A percentile compares a stretch with the other conserved stretches of the same genome.
phyloP scores from a whole-genome alignment of 192 early-diverging fungal species.

The Dimargaris verticillata region DNA sequence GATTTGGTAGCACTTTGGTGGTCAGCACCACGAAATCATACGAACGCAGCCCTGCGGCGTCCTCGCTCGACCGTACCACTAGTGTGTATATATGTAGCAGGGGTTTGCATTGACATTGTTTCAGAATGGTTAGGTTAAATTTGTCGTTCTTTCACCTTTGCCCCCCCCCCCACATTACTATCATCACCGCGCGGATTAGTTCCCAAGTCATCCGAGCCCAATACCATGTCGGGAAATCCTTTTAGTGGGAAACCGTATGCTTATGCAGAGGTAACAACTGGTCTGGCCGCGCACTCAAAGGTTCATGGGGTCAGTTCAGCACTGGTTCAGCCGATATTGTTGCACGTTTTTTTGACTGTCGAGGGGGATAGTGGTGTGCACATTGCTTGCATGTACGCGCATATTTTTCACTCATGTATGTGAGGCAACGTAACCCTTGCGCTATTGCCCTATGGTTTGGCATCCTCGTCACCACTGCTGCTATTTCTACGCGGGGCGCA shows the following conservation, averaged over 20 bases:
- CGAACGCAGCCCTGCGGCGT: conserved; percentile 26
- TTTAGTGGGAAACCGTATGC: no score
- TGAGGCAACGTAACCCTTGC: neutral
- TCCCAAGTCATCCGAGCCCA: neutral
- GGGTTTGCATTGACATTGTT: neutral
- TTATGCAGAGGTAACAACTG: no score
- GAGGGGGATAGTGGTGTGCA: no score
- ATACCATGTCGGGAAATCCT: no score
- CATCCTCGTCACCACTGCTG: neutral
- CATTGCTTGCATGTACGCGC: no score
- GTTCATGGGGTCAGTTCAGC: no score
- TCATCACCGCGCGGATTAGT: neutral
- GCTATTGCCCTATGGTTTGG: neutral
- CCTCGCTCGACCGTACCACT: conserved; percentile 25
- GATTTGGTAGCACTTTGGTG: conserved; percentile 48
- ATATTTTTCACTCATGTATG: neutral
- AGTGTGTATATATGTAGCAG: neutral
- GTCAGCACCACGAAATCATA: conserved; percentile 46
- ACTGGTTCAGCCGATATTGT: no score
- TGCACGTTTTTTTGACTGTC: no score
- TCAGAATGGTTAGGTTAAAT: neutral
- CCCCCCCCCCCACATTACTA: neutral
- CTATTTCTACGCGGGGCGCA: neutral
- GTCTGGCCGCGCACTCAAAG: no score
- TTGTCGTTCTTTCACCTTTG: no score